phyloP scores from a whole-genome alignment of 2,329 filamentous ascomycete species.

The Talaromyces sp. region DNA sequence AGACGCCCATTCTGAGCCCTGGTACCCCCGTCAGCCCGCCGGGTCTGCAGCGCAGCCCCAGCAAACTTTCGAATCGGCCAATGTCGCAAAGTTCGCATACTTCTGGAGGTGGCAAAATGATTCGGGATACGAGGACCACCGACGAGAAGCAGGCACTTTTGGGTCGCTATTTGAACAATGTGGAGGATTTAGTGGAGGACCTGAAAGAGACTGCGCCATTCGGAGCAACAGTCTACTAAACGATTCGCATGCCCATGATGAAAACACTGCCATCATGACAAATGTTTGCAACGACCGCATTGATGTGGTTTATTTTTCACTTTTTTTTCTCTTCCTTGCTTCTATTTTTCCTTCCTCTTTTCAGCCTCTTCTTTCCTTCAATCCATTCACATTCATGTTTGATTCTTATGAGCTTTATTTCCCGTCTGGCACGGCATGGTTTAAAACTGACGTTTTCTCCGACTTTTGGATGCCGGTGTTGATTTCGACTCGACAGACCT shows the following conservation, averaged over 20 bases:
- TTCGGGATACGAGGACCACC: slow-evolving; percentile 62
- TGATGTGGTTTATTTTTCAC: slow-evolving; percentile 18
- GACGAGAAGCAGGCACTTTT: slow-evolving; percentile 81
- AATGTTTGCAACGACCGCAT: slow-evolving; percentile 27
- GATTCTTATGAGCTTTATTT: slow-evolving; percentile 22
- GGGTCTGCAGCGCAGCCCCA: slow-evolving; percentile 68
- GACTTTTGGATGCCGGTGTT: slow-evolving; percentile 3
- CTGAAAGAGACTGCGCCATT: slow-evolving; percentile 78
- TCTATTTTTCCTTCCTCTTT: slow-evolving; percentile 5
- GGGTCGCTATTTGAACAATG: slow-evolving; percentile 76
- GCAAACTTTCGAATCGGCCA: slow-evolving; percentile 64
- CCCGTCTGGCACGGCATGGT: slow-evolving; percentile 21
- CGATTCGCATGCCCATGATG: slow-evolving; percentile 17
- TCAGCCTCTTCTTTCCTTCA: slow-evolving; percentile 2
- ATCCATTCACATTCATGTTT: slow-evolving; percentile 11
- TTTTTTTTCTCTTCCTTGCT: slow-evolving; percentile 7
- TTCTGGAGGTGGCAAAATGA: slow-evolving; percentile 28
- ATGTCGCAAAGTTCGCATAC: slow-evolving; percentile 50
- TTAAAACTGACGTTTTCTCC: slow-evolving; percentile 17
- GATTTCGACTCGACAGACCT: slow-evolving; percentile 12
- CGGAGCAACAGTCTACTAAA: slow-evolving; percentile 53
- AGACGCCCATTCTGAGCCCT: slow-evolving; percentile 58
- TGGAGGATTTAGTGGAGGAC: slow-evolving; percentile 83
- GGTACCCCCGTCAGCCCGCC: slow-evolving; percentile 44
- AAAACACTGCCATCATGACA: slow-evolving; percentile 10